Conservation (phyloP, 164 flowering plant genomes). For the Nelumbo lutea region DNA sequence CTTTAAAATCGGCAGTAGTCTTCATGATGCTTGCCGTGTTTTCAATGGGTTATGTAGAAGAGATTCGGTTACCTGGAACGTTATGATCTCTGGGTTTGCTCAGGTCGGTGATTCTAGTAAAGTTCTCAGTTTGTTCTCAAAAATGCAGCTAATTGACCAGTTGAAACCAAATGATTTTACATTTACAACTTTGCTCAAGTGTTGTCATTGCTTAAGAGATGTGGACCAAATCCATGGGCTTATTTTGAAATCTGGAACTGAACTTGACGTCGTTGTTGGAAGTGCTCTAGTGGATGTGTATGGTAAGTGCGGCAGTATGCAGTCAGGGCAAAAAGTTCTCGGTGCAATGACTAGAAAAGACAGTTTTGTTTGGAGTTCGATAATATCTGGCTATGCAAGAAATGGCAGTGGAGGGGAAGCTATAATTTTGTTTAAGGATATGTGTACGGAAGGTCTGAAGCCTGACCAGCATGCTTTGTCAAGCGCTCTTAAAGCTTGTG, state of each 20-base stretch:
- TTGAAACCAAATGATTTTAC: slow-evolving; percentile 28
- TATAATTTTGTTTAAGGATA: slow-evolving; percentile 15
- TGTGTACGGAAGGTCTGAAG: slow-evolving; percentile 21
- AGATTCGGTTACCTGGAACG: slow-evolving; percentile 24
- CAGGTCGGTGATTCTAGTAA: slow-evolving; percentile 14
- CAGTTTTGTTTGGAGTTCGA: slow-evolving; percentile 24
- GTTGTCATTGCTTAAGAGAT: slow-evolving; percentile 17
- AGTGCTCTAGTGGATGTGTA: slow-evolving; percentile 20
- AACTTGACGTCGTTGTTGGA: slow-evolving; percentile 18
- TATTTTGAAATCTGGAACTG: slow-evolving; percentile 18
- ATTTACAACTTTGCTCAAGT: slow-evolving; percentile 26
- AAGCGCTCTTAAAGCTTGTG: slow-evolving; percentile 26
- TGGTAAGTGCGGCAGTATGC: slow-evolving; percentile 18
- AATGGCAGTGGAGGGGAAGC: slow-evolving; percentile 21
- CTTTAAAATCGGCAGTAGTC: slow-evolving; percentile 14
- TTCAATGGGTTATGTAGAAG: slow-evolving; percentile 15
- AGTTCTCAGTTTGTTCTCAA: slow-evolving; percentile 16
- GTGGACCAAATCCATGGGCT: slow-evolving; percentile 28
- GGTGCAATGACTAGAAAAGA: slow-evolving; percentile 21
- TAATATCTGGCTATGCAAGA: slow-evolving; percentile 22
- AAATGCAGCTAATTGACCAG: slow-evolving; percentile 19
- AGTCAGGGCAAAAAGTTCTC: slow-evolving; percentile 11
- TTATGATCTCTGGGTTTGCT: slow-evolving; percentile 25
- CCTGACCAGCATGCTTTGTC: slow-evolving; percentile 26
- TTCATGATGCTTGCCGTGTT: slow-evolving; percentile 10